Evolutionary conservation across 192 early-diverging fungal genomes (phyloP).

Genomic region (Coemansia sp.): DNA sequence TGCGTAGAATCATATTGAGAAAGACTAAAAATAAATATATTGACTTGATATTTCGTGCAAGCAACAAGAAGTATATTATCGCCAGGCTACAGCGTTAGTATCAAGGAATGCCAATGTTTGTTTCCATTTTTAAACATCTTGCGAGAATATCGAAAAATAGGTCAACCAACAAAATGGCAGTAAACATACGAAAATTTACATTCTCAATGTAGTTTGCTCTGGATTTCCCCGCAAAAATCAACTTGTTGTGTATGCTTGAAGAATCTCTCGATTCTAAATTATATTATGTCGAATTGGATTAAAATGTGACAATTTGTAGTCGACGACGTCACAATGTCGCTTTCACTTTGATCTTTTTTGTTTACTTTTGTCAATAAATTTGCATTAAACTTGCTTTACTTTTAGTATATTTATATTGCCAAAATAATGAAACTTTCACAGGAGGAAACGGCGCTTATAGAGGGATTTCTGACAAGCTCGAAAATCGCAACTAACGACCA

Average conservation of each 20-base stretch:
- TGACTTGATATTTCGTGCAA: not conserved
- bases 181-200: too few relatives aligned
- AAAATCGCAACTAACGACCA: not conserved
- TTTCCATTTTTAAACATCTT: too few relatives aligned
- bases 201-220: too few relatives aligned
- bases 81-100: not conserved
- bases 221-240: too few relatives aligned
- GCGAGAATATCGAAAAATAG: too few relatives aligned
- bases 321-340: not conserved
- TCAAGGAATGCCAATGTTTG: too few relatives aligned
- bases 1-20: constrained; percentile 1
- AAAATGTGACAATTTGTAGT: not conserved
- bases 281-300: not conserved
- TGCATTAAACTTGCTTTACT: not conserved
- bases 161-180: too few relatives aligned
- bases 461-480: not conserved
- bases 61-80: not conserved
- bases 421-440: not conserved
- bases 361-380: not conserved
- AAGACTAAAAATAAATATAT: not conserved
- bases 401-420: not conserved
- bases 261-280: not conserved
- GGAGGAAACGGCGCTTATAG: not conserved
- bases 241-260: too few relatives aligned
- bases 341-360: not conserved